These are phyloP conservation scores for Amphirosellinia nigrospora DNA, from an alignment of 495 filamentous ascomycete genomes.

Conservation along the genomic window DNA sequence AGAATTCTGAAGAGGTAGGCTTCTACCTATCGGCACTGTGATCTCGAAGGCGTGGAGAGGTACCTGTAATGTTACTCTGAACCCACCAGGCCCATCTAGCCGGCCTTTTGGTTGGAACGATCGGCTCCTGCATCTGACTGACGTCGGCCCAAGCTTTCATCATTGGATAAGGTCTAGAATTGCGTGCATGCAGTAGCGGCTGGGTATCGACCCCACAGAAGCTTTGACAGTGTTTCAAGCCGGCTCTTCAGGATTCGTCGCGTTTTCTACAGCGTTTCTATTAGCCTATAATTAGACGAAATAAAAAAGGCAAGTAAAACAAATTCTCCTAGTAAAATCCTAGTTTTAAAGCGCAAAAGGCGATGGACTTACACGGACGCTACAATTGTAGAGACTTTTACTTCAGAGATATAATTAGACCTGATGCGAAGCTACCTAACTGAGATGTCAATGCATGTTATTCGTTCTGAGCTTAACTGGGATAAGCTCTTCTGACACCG, in stretches of 20 bases:
- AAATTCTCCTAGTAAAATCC: background rate
- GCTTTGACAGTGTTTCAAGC: constrained; percentile 15
- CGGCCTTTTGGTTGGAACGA: constrained; percentile 3
- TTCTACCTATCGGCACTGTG: background rate
- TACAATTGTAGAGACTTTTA: background rate
- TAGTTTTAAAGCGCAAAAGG: background rate
- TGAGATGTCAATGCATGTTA: background rate
- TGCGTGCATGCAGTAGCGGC: constrained; percentile 24
- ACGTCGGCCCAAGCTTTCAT: constrained; percentile 7
- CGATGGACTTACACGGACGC: background rate
- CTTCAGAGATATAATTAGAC: background rate
- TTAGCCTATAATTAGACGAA: background rate
- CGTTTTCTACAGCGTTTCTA: background rate
- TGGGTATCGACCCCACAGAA: constrained; percentile 10
- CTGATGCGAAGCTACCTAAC: background rate
- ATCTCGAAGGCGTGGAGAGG: background rate
- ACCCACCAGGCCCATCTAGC: background rate
- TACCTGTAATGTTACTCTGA: constrained; percentile 6
- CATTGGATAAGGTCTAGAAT: constrained; percentile 23
- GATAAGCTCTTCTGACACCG: background rate
- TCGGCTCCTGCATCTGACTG: constrained; percentile 25
- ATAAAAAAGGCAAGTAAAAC: background rate
- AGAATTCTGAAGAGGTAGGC: background rate
- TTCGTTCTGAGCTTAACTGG: background rate
- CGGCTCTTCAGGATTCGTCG: constrained; percentile 15